Percentiles rank a stretch among this genome's conserved stretches.
Evolutionary conservation across 192 early-diverging fungal species (phyloP).

Genomic region (Phlyctochytrium arcticum): DNA sequence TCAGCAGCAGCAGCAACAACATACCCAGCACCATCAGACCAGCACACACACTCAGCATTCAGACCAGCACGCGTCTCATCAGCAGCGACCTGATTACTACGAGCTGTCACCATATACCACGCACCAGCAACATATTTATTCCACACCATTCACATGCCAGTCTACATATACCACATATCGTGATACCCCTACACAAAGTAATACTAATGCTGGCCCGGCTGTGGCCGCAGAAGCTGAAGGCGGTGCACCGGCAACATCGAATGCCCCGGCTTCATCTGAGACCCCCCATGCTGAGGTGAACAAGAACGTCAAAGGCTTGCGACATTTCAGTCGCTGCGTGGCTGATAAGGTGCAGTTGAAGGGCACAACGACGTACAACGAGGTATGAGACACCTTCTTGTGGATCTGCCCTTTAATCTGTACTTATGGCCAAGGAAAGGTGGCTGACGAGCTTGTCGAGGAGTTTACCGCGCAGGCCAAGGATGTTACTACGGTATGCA

Average conservation of each 20-base stretch:
- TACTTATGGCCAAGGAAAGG: conserved; percentile 2
- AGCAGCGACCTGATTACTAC: not conserved
- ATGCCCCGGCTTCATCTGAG: not conserved
- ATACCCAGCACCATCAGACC: too few relatives aligned
- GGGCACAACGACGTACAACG: conserved; percentile 60
- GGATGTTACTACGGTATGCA: conserved; percentile 14
- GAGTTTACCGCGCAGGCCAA: conserved; percentile 29
- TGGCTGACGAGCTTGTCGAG: conserved; percentile 54
- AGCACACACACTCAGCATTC: too few relatives aligned
- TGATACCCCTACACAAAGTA: not conserved
- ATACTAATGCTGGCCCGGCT: not conserved
- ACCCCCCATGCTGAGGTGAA: not conserved
- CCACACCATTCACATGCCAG: not conserved
- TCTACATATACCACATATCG: not conserved
- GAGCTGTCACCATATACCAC: not conserved
- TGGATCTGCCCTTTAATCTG: not conserved
- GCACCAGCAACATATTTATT: not conserved
- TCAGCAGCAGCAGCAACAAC: too few relatives aligned
- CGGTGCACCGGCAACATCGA: not conserved
- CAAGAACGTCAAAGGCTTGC: conserved; percentile 45
- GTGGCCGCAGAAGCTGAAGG: not conserved
- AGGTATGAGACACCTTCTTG: conserved; percentile 25
- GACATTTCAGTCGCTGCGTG: conserved; percentile 58
- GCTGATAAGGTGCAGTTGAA: conserved; percentile 59
- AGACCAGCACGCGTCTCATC: too few relatives aligned